Base-by-base conservation (phyloP, 345 rosid genomes). In the Hevea brasiliensis region DNA sequence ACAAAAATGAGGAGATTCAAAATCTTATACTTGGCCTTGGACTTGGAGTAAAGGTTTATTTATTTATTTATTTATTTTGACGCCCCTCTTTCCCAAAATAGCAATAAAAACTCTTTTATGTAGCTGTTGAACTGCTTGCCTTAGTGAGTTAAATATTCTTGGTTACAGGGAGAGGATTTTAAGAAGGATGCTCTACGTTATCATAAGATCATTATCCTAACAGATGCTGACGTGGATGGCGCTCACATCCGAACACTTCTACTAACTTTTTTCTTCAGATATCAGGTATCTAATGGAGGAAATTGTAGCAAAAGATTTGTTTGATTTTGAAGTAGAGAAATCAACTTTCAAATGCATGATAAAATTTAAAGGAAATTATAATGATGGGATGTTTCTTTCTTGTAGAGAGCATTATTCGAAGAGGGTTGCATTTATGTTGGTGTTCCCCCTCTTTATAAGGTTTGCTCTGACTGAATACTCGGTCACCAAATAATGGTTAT, bases 141-240 rank as follows among this genome's bases (percentile, higher is more conserved):
- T 68, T 71, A 24, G 54, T 44, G 26, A 11, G 23, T 61, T 54
- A 24, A 60, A 72, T 50, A 62, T 61, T 73, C 58, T 61, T 84
- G 13, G 51, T 71, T 79, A 40, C 81, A 96, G 99, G 98, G 98
- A 42, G 99, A 96, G 79, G 97, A 93, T 68, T 93, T 96, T 57
- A 90, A 84, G 74, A 89, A 85, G 75, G 98, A 91, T 61, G 88
- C 87, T 72, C 69, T 96, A 40, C 96, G 98, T 29, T 96, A 96
- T 85, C 96, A 96, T 72, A 93, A 89, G 86, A 91, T 96, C 76
- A 93, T 96, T 81, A 91, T 96, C 77, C 83, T 96, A 78, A 96
- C 99, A 50, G 99, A 96, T 89, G 99, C 99, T 70, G 99, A 96
- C 81, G 98, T 96, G 67, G 99, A 96, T 85, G 99, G 98, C 79